Conservation (phyloP, 495 filamentous ascomycete species). For the Penicillium robsamsonii region DNA sequence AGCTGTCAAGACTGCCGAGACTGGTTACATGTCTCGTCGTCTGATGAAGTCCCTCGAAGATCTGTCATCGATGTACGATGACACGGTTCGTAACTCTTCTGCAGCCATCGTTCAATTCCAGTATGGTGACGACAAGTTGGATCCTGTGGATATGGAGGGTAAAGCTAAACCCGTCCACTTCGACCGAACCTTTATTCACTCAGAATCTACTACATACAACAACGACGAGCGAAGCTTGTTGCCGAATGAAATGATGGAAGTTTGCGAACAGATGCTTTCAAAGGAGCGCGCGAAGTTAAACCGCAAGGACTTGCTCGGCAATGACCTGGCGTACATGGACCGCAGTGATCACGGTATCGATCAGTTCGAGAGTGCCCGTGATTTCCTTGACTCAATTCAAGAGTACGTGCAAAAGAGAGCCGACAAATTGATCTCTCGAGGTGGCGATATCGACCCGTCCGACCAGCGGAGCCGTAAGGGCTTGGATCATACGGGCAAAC, state of each 20-base stretch:
- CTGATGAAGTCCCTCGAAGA: conserved; percentile 98
- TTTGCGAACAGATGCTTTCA: conserved; percentile 62
- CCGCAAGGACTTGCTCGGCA: conserved; percentile 54
- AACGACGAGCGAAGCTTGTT: conserved; percentile 68
- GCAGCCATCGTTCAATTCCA: conserved; percentile 91
- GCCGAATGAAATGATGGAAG: conserved; percentile 67
- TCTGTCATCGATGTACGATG: conserved; percentile 85
- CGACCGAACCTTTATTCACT: conserved; percentile 85
- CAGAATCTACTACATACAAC: conserved; percentile 71
- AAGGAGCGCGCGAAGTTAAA: conserved; percentile 62
- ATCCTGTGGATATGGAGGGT: conserved; percentile 97
- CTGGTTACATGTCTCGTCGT: conserved; percentile 97
- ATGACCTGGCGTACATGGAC: conserved; percentile 61
- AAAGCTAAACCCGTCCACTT: conserved; percentile 91
- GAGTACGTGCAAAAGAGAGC: conserved; percentile 63
- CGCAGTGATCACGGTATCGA: conserved; percentile 67
- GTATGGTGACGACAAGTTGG: conserved; percentile 91
- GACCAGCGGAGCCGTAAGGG: conserved; percentile 41
- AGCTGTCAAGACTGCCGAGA: conserved; percentile 99
- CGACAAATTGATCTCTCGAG: conserved; percentile 45
- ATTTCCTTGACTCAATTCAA: conserved; percentile 74
- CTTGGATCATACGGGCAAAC: conserved; percentile 72
- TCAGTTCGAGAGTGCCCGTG: conserved; percentile 78
- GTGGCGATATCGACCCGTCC: conserved; percentile 38
- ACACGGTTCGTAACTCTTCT: conserved; percentile 87